Evolutionary conservation across 352 stramenopile species (phyloP).

Genomic region (Blastocystis sp.): DNA sequence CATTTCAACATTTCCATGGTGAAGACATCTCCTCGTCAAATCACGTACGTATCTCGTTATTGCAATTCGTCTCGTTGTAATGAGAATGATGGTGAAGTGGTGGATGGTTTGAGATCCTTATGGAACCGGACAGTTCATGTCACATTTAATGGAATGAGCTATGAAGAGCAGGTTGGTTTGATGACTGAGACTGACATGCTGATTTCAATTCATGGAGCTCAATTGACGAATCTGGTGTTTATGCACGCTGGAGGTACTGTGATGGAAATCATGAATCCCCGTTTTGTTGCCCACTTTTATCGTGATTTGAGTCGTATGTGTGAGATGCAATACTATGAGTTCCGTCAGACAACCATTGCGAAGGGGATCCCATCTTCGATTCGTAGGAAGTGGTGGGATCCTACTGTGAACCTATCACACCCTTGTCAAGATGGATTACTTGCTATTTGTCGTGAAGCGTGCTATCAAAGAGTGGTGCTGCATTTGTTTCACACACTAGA

Average conservation of each 20-base stretch:
- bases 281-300: background rate
- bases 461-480: too few species aligned
- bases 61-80: background rate
- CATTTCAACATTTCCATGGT: background rate
- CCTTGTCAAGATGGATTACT: background rate
- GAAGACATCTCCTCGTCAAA: background rate
- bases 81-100: background rate
- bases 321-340: background rate
- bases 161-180: background rate
- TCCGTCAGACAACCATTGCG: background rate
- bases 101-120: background rate
- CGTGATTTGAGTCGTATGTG: background rate
- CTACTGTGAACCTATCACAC: background rate
- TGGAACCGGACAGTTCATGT: background rate
- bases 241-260: slow-evolving; percentile 1
- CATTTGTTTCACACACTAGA: too few species aligned
- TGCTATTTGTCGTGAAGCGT: background rate
- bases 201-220: slow-evolving; percentile 13
- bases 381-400: background rate
- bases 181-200: background rate
- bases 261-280: background rate
- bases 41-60: background rate
- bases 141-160: background rate
- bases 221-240: slow-evolving; percentile 24
- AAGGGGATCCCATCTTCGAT: background rate